phyloP scores from a whole-genome alignment of 495 filamentous ascomycete genomes.

The Penicillium arizonense region DNA sequence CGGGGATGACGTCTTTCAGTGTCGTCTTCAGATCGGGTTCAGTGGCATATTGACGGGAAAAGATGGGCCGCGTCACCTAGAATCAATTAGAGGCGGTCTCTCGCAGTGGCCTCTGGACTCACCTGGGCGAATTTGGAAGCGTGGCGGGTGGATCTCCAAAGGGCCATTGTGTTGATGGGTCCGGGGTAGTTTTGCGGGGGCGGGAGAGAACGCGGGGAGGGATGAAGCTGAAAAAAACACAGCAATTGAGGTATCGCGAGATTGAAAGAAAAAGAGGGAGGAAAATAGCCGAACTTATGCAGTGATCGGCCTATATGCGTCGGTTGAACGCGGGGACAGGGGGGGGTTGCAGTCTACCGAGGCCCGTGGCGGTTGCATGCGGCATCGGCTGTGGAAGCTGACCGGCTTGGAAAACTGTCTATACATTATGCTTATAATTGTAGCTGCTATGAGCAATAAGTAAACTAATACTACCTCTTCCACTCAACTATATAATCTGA shows the following conservation, averaged over 20 bases:
- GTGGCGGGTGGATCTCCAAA: constrained; percentile 42
- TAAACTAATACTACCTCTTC: no score
- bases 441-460: no score
- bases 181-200: constrained; percentile 23
- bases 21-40: constrained; percentile 88
- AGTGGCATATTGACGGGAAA: constrained; percentile 47
- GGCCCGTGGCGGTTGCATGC: constrained; percentile 30
- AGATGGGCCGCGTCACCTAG: constrained; percentile 25
- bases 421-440: neutral
- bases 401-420: neutral
- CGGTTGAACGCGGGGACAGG: constrained; percentile 38
- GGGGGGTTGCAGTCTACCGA: constrained; percentile 18
- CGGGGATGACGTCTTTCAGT: constrained; percentile 79
- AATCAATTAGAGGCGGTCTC: neutral
- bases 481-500: no score
- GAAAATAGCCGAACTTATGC: neutral
- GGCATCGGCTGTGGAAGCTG: constrained; percentile 11
- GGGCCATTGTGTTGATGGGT: constrained; percentile 24
- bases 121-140: constrained; percentile 40
- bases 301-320: constrained; percentile 13
- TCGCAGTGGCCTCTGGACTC: neutral
- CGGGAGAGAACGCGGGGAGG: constrained; percentile 20
- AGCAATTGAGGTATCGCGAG: constrained; percentile 4
- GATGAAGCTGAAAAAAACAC: neutral
- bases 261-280: neutral